These are phyloP conservation scores for Wickerhamia fluorescens DNA, from an alignment of 805 yeast genomes.

Conservation along the genomic window DNA sequence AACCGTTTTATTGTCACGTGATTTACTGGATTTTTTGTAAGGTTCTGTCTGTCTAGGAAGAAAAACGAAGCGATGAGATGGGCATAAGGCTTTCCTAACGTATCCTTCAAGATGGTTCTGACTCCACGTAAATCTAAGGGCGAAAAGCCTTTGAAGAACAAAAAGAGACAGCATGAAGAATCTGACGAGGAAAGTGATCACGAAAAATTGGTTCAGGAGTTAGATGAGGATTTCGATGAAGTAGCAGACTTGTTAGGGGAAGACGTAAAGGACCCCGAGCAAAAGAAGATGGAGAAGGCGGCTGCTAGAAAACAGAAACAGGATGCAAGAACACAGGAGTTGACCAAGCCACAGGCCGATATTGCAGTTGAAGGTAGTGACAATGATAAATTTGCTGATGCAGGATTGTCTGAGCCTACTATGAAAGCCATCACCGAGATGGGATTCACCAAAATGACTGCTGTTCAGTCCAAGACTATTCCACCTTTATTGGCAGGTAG, in stretches of 20 bases:
- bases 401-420: slow-evolving; percentile 74
- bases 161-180: slow-evolving; percentile 12
- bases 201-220: slow-evolving; percentile 43
- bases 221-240: slow-evolving; percentile 52
- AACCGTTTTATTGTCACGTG: too few relatives aligned
- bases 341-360: slow-evolving; percentile 23
- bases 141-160: slow-evolving; percentile 8
- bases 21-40: too few relatives aligned
- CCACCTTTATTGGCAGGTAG: slow-evolving; percentile 95
- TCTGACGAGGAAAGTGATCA: slow-evolving; percentile 24
- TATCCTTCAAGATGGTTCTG: slow-evolving; percentile 6
- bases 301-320: slow-evolving; percentile 10
- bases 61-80: too few relatives aligned
- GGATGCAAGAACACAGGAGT: slow-evolving; percentile 16
- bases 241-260: slow-evolving; percentile 48
- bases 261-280: slow-evolving; percentile 36
- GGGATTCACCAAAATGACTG: slow-evolving; percentile 92
- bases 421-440: slow-evolving; percentile 71
- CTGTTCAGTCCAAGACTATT: slow-evolving; percentile 91
- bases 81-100: too few relatives aligned
- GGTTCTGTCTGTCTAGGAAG: too few relatives aligned
- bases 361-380: slow-evolving; percentile 24
- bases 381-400: slow-evolving; percentile 30
- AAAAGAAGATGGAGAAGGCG: slow-evolving; percentile 14
- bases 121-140: slow-evolving; percentile 3